phyloP scores from a whole-genome alignment of 108 stramenopile species.

The Nitzschia sp. region DNA sequence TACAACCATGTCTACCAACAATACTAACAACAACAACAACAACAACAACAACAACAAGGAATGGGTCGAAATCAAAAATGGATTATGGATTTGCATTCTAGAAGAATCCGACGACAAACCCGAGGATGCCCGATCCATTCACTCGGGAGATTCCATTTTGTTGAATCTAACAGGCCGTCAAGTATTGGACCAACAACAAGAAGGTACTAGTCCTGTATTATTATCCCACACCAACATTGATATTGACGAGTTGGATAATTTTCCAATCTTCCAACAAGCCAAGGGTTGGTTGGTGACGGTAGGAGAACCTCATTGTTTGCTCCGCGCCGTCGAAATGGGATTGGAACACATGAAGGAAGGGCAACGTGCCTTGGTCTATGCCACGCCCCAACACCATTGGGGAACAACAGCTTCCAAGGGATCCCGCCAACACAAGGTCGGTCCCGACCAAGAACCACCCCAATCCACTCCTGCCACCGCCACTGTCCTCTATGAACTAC shows the following conservation, averaged over 20 bases:
- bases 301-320: slow-evolving; percentile 39
- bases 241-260: too few relatives aligned
- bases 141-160: slow-evolving; percentile 39
- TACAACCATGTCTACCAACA: neutral
- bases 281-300: slow-evolving; percentile 45
- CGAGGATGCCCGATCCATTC: slow-evolving; percentile 8
- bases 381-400: neutral
- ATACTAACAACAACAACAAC: neutral
- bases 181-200: slow-evolving; percentile 6
- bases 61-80: slow-evolving; percentile 1
- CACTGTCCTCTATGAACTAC: slow-evolving; percentile 34
- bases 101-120: neutral
- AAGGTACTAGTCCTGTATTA: neutral
- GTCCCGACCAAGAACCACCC: slow-evolving; percentile 27
- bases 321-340: slow-evolving; percentile 42
- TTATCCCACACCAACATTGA: slow-evolving; percentile 5
- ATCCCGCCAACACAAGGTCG: slow-evolving; percentile 41
- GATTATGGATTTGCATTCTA: neutral
- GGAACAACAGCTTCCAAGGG: slow-evolving; percentile 1
- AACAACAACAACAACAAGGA: neutral
- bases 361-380: slow-evolving; percentile 38
- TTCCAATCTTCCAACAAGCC: slow-evolving; percentile 30
- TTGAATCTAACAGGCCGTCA: slow-evolving; percentile 35
- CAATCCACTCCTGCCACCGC: slow-evolving; percentile 26
- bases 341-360: slow-evolving; percentile 32